A percentile compares a stretch with the other conserved stretches of the same genome.
phyloP scores from a whole-genome alignment of 148 eudicot species.

The Oxyria digyna region DNA sequence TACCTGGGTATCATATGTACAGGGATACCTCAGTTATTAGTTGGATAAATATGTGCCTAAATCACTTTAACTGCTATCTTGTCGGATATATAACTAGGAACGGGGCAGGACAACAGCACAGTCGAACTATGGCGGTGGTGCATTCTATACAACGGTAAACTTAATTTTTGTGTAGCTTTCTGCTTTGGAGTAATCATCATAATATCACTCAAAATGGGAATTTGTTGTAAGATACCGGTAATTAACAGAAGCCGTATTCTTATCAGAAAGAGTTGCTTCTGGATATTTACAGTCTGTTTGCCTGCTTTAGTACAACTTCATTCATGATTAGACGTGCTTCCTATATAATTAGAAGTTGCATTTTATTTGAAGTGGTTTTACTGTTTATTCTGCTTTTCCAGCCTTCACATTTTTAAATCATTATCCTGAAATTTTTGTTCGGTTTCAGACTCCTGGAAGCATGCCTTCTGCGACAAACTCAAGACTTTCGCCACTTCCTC shows the following conservation, averaged over 20 bases:
- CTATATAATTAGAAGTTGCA: neutral
- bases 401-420: neutral
- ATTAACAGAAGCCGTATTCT: too few species aligned
- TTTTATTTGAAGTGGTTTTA: neutral
- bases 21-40: neutral
- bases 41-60: neutral
- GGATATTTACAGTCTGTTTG: neutral
- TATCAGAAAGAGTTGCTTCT: too few species aligned
- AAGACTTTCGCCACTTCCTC: slow-evolving; percentile 84
- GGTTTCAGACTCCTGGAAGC: slow-evolving; percentile 45
- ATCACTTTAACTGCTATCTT: neutral
- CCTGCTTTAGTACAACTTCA: neutral
- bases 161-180: neutral
- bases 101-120: slow-evolving; percentile 30
- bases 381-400: neutral
- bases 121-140: slow-evolving; percentile 40
- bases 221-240: neutral
- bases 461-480: too few species aligned
- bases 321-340: neutral
- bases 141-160: slow-evolving; percentile 42
- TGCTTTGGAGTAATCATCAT: neutral
- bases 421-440: neutral
- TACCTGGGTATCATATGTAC: neutral
- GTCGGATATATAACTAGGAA: neutral
- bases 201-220: neutral